Base-by-base conservation (phyloP, 768 basidiomycete species). In the Kwoniella heveanensis region DNA sequence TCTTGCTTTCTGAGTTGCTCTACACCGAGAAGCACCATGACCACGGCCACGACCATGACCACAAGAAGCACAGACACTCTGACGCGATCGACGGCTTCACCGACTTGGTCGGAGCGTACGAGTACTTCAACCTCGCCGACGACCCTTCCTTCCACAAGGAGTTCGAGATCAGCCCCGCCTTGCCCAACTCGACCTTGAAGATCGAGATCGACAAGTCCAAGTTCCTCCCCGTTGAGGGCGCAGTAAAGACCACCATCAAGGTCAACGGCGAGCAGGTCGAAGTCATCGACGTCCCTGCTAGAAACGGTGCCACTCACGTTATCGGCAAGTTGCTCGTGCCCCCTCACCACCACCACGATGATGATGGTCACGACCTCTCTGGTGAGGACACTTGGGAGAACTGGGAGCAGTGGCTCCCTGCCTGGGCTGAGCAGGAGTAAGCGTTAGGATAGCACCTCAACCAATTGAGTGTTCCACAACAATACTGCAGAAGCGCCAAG, bases 291-390 rank as follows among this genome's bases (percentile, higher is more conserved):
- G 75, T 85, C 21, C 83, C 84, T 3, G 82, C 83, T 9, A 77
- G 84, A 29, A 88, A 88, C 68, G 87, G 86, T 30, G 87, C 84
- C 24, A 76, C 85, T 30, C 87, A 88, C 71, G 80, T 84, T 46
- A 50, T 80, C 32, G 65, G 64, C 32, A 68, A 77, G 47, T 51
- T 80, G 46, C 69, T 80, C 29, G 65, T 73, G 32, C 79, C 79
- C 21, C 79, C 74, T 61, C 75, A 78, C 69, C 62, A 77, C 60
- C 78, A 78, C 66, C 73, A 77, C 57, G 69, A 77, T 57, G 62
- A 78, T 52, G 30, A 72, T 37, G 72, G 69, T 22, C 57, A 69
- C 22, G 67, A 74, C 55, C 24, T 76, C 36, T 64, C 68, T 24
- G 60, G 54, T 37, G 49, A 60, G 17, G 70, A 71, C 65, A 32